Evolutionary conservation across 257 asterid genomes (phyloP).

Genomic region (Leptodermis oblonga): DNA sequence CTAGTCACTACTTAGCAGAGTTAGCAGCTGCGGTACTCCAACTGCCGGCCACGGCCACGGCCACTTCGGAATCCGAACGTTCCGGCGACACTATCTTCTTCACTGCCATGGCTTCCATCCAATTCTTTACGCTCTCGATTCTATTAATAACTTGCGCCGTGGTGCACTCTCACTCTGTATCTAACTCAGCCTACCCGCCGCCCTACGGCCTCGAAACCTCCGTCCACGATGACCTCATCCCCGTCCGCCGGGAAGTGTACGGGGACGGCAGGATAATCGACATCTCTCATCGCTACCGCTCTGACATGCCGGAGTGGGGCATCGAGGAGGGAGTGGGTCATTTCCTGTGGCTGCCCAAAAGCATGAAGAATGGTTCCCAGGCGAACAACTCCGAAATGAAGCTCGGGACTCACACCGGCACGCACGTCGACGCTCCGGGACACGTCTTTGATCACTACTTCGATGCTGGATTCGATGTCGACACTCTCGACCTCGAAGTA

Average conservation of each 20-base stretch:
- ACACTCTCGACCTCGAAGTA: slow-evolving; percentile 87
- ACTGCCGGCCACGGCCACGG: not conserved
- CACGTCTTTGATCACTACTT: slow-evolving; percentile 79
- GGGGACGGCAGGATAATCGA: slow-evolving; percentile 84
- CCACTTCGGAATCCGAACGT: not conserved
- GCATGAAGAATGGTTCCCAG: slow-evolving; percentile 82
- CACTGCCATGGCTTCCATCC: not conserved
- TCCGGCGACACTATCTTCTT: not conserved
- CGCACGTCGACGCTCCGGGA: slow-evolving; percentile 97
- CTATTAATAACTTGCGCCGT: slow-evolving; percentile 33
- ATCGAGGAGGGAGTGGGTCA: slow-evolving; percentile 69
- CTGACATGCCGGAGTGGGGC: slow-evolving; percentile 78
- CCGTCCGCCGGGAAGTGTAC: slow-evolving; percentile 76
- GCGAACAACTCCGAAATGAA: slow-evolving; percentile 89
- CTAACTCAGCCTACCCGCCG: slow-evolving; percentile 61
- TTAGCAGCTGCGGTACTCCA: too few species aligned
- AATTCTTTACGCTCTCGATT: slow-evolving; percentile 5
- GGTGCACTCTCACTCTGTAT: slow-evolving; percentile 24
- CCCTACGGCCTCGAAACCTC: slow-evolving; percentile 53
- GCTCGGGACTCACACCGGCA: slow-evolving; percentile 80
- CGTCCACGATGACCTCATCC: slow-evolving; percentile 31
- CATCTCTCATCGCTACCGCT: slow-evolving; percentile 59
- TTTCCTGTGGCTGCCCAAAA: slow-evolving; percentile 59
- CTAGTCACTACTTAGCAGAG: too few species aligned
- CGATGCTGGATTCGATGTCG: slow-evolving; percentile 92